Base-by-base conservation (phyloP, 495 filamentous ascomycete species). In the Xylaria curta region DNA sequence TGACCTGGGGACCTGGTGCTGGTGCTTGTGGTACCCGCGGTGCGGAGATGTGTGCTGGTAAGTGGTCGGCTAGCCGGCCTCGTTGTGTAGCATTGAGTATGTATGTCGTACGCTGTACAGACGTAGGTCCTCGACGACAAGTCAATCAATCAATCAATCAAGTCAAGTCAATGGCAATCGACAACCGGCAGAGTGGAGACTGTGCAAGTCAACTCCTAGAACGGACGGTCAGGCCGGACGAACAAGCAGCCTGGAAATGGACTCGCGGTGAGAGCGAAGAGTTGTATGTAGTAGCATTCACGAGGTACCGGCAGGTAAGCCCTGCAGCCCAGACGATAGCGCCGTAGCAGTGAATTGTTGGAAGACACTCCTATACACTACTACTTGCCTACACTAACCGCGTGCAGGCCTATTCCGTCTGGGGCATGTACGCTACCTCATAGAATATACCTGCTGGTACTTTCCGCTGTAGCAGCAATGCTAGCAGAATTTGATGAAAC, bases 191-290 rank as follows among this genome's bases (percentile, higher is more conserved):
- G n/a, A 12, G 58, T 60, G 58, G 58, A 60, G 58, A 36, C 58
- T 38, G 58, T 38, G 33, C 58, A 60, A 21, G 33, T 38, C 33
- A 40, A 60, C 58, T 38, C n/a, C 26, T 60, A 10, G 58, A 60
- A 60, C 7, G 8, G 58, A 60, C 58, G 58, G 58, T 60, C 58
- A 60, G 33, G 28, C 58, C 58, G 58, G 58, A 60, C 58, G 60
- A 42, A 63, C 60, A 63, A 63, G 36, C 60, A 63, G 59, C 24
- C 33, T 62, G 36, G 59, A n/a, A 63, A 12, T 12, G 21, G 33
- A 60, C 58, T 60, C 58, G 58, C 58, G 58, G 60, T 44, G 60
- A 63, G 60, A 63, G 60, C 60, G 60, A 63, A 63, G 12, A 42
- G 8, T 44, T 28, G 31, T 38, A 38, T 12, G 38, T 21, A 15